phyloP scores from a whole-genome alignment of 805 yeast species.

The Debaryomyces hansenii region DNA sequence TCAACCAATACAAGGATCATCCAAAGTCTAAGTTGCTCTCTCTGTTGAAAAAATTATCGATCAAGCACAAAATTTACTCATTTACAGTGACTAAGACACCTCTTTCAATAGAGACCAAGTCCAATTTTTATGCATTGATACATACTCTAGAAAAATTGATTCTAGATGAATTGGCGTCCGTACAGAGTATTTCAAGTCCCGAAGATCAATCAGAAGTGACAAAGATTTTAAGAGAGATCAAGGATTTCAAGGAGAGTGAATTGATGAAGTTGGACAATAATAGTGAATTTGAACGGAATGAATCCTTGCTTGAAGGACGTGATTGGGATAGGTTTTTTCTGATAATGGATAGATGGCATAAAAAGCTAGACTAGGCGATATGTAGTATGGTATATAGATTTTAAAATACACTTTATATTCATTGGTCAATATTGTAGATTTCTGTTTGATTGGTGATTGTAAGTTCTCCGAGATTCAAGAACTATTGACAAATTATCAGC shows the following conservation, averaged over 20 bases:
- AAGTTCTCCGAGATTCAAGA: no score
- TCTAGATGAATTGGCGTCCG: constrained; percentile 7
- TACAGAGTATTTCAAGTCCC: neutral
- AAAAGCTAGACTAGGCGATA: neutral
- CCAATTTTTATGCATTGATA: constrained; percentile 20
- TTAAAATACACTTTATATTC: neutral
- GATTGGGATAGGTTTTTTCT: constrained; percentile 1
- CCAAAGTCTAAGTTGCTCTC: constrained; percentile 21
- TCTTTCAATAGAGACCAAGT: constrained; percentile 24
- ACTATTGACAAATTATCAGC: no score
- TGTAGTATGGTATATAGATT: neutral
- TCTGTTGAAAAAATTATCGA: constrained; percentile 29
- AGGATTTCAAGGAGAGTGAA: constrained; percentile 5
- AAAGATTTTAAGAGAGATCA: constrained; percentile 8
- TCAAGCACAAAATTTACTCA: constrained; percentile 27
- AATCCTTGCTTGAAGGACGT: constrained; percentile 2
- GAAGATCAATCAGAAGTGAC: constrained; percentile 6
- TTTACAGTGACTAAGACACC: constrained; percentile 14
- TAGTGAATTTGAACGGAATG: neutral
- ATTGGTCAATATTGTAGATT: no score
- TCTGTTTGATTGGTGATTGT: no score
- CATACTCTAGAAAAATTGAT: constrained; percentile 13
- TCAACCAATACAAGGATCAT: neutral
- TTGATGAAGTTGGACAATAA: constrained; percentile 8
- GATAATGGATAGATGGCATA: constrained; percentile 1